Evolutionary conservation across 495 filamentous ascomycete genomes (phyloP), one percentile per base, ranked within the genome.

Genomic region (Penicillium alfredii): DNA sequence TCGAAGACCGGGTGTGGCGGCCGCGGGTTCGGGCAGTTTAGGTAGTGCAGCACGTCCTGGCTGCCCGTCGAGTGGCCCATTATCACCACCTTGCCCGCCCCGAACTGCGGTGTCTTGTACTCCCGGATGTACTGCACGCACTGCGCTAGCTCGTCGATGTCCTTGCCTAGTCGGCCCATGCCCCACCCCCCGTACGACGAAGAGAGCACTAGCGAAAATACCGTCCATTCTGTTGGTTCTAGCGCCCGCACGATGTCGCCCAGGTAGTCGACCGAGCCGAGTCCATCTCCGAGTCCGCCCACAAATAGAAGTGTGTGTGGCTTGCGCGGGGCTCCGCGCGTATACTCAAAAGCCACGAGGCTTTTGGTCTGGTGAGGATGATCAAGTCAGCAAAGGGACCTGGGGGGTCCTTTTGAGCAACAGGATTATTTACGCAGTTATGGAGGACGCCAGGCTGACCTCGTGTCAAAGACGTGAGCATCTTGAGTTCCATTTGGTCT

Each of bases 1-100:
- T 68, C 64, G 21, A 68, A 60, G 5, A 51, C 38, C 0, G 59
- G 59, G 10, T 57, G 47, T 33, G 40, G 40, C 8, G 32, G 49
- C 44, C 63, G 58, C 1, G 64, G 64, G 18, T 60, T 63, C 5
- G 53, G 53, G 17, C 51, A 49, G 21, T 53, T 56, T 11, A 84
- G 58, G 48, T 89, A 93, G 38, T 84, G 77, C 67, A 95, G 70
- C 27, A 83, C 77, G 50, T 90, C 87, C 65, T 93, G 90, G 38
- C 82, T 84, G 0, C 90, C 90, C 0, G 81, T 85, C 9, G 82
- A 88, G 45, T 93, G 86, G 11, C 90, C 90, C 73, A 97, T 61
- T 8, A 61, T 34, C 6, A 56, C 56, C 8, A 62, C 45, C 26
- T 52, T 60, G 14, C 53, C 48, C 7, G 34, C 10, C 0, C 53